Base-by-base conservation (phyloP, 306 rosid species). In the Trifolium pratense region DNA sequence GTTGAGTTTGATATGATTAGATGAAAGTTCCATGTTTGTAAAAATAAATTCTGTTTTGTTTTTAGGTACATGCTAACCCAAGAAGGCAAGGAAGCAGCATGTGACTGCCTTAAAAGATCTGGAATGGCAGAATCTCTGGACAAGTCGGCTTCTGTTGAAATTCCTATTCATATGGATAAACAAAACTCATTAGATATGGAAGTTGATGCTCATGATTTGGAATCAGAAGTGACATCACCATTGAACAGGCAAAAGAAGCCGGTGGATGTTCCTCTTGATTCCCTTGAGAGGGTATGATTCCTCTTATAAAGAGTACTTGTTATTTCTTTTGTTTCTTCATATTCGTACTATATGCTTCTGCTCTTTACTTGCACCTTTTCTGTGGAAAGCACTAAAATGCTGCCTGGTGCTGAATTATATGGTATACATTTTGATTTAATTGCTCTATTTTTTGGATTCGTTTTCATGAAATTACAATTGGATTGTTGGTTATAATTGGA, bases 51-150 rank as follows among this genome's bases (percentile, higher is more conserved):
- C 7, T 66, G 20, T 74, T 53, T 64, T 62, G 39, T 49, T 75
- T 80, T 73, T 74, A 93, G 98, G 88, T 93, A 89, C 89, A 93
- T 93, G 98, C 84, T 91, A 66, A 93, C 96, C 17, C 80, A 79
- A 81, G 98, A 93, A 85, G 98, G 98, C 66, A 79, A 91, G 78
- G 94, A 88, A 78, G 90, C 88, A 43, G 98, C 97, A 45, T 31
- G 75, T 46, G 98, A 93, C 57, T 91, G 97, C 84, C 92, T 89
- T 12, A 29, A 46, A 85, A 88, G 98, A 75, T 93, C 98, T 82
- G 96, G 98, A 80, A 74, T 91, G 81, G 66, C 73, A 7, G 83
- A 82, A 78, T 71, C 87, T 29, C 70, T 57, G 17, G 88, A 81
- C 75, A 84, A 83, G 68, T 72, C 72, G 7, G 58, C 75, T 56